A percentile compares a stretch with the other conserved stretches of the same genome.
Evolutionary conservation across 768 basidiomycete genomes (phyloP).

Genomic region (Kwoniella dejecticola): DNA sequence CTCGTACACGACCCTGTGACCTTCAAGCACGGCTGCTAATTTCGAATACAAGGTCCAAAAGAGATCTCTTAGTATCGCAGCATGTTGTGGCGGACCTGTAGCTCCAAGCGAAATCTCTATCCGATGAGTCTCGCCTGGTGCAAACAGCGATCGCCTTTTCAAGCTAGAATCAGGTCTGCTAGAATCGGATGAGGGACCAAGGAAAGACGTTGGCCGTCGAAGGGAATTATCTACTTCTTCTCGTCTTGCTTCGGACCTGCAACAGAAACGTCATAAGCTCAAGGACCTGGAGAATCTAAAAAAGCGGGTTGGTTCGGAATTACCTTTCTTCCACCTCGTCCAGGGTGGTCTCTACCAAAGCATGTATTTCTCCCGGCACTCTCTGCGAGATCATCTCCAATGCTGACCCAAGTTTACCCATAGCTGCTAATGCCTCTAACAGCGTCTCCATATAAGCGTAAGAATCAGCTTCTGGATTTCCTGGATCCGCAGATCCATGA

Average conservation of each 20-base stretch:
- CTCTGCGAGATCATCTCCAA: conserved; percentile 83
- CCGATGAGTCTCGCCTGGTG: conserved; percentile 28
- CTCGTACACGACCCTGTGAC: conserved; percentile 84
- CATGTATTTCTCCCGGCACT: conserved; percentile 77
- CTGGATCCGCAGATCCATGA: conserved; percentile 1
- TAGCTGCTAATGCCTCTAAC: conserved; percentile 85
- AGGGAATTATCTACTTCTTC: conserved; percentile 26
- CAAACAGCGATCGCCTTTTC: conserved; percentile 30
- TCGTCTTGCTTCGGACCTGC: conserved; percentile 32
- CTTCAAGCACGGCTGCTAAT: conserved; percentile 87
- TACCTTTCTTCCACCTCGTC: conserved; percentile 90
- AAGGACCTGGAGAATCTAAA: not conserved
- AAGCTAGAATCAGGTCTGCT: conserved; percentile 12
- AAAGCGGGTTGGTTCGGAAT: conserved; percentile 11
- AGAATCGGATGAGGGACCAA: conserved; percentile 2
- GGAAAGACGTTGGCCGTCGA: conserved; percentile 21
- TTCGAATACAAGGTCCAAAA: conserved; percentile 99
- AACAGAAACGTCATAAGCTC: not conserved
- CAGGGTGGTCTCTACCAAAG: conserved; percentile 79
- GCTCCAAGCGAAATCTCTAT: conserved; percentile 62
- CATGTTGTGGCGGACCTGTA: conserved; percentile 62
- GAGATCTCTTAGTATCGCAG: conserved; percentile 82
- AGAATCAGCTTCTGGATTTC: conserved; percentile 87
- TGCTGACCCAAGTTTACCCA: conserved; percentile 82
- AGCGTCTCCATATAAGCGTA: conserved; percentile 91